These are phyloP conservation scores for Chalciporus chontae DNA, from an alignment of 768 basidiomycete species.

Conservation along the genomic window DNA sequence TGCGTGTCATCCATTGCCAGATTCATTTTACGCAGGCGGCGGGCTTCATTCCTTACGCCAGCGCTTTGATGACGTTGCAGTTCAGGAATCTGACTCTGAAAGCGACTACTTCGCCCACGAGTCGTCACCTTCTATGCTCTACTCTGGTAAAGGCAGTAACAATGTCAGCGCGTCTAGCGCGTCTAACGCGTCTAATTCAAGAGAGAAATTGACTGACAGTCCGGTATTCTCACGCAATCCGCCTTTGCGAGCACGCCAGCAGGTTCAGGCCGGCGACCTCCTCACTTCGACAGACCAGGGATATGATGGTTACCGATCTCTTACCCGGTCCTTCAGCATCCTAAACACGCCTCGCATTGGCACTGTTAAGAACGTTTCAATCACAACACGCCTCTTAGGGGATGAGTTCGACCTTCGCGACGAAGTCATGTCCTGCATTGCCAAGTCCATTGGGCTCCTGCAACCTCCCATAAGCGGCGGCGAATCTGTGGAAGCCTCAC, in stretches of 20 bases:
- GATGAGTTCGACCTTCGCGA: conserved; percentile 94
- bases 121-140: conserved; percentile 15
- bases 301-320: conserved; percentile 44
- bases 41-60: conserved; percentile 88
- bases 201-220: conserved; percentile 24
- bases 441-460: conserved; percentile 91
- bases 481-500: conserved; percentile 65
- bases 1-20: conserved; percentile 91
- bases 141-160: conserved; percentile 19
- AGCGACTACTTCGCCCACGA: conserved; percentile 52
- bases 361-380: conserved; percentile 24
- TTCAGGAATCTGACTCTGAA: conserved; percentile 45
- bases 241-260: conserved; percentile 38
- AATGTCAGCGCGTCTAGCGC: conserved; percentile 1
- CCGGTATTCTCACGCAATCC: conserved; percentile 23
- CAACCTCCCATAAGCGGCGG: conserved; percentile 77
- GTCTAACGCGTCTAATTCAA: conserved; percentile 14
- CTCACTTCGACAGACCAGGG: conserved; percentile 52
- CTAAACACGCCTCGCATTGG: conserved; percentile 48
- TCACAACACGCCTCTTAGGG: conserved; percentile 30
- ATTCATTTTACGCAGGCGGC: conserved; percentile 87
- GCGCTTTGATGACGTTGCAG: conserved; percentile 68
- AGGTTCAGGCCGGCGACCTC: conserved; percentile 76
- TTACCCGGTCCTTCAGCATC: conserved; percentile 46
- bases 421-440: conserved; percentile 96